phyloP scores from a whole-genome alignment of 1,284 basidiomycete genomes.

The Cyathus olla region DNA sequence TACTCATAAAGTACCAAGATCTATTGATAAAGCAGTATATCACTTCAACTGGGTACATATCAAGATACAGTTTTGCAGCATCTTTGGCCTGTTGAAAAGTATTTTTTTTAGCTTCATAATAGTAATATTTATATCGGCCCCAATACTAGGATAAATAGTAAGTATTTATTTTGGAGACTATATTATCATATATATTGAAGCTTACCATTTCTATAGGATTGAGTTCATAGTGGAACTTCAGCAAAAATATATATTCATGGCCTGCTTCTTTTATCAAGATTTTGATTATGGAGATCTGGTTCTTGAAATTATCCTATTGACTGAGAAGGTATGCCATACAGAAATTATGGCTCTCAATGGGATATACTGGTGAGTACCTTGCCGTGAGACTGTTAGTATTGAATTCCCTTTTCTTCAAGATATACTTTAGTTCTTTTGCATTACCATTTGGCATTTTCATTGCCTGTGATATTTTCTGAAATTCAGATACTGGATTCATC shows the following conservation, averaged over 20 bases:
- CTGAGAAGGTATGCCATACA: conserved; percentile 43
- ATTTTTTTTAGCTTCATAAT: conserved; percentile 22
- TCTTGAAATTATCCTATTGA: conserved; percentile 42
- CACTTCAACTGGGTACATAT: conserved; percentile 28
- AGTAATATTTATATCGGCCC: conserved; percentile 36
- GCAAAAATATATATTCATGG: no score
- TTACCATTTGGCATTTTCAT: conserved; percentile 32
- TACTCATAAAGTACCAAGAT: conserved; percentile 26
- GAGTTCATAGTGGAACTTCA: neutral
- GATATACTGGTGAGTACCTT: conserved; percentile 27
- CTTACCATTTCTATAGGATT: neutral
- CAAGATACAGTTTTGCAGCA: conserved; percentile 19
- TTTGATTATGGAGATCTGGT: no score
- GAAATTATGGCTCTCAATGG: conserved; percentile 31
- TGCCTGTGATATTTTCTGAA: conserved; percentile 26
- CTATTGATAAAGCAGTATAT: conserved; percentile 29
- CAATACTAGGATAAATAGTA: conserved; percentile 24
- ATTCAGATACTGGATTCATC: conserved; percentile 26
- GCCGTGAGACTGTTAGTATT: no score
- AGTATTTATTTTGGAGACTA: neutral
- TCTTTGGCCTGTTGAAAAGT: conserved; percentile 30
- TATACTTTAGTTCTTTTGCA: conserved; percentile 40
- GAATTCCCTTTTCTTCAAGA: no score
- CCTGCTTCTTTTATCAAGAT: no score
- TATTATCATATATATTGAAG: neutral